Evolutionary conservation across 345 rosid genomes (phyloP).

Genomic region (Citrus inodora): DNA sequence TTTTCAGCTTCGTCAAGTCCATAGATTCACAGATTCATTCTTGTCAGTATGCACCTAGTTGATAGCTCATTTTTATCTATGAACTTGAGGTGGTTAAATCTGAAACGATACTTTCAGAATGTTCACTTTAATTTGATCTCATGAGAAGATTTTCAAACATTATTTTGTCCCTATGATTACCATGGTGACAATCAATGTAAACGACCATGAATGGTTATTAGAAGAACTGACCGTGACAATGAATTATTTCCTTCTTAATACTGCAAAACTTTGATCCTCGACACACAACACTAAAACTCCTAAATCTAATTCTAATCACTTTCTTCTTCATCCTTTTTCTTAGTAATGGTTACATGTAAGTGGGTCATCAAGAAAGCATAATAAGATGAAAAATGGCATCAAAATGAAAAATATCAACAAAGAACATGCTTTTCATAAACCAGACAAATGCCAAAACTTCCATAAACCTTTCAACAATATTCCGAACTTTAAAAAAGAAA

Average conservation of each 20-base stretch:
- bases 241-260: not conserved
- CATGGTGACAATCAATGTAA: not conserved
- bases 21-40: no score
- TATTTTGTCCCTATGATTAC: not conserved
- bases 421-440: not conserved
- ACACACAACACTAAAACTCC: no score
- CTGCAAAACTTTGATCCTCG: not conserved
- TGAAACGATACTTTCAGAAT: not conserved
- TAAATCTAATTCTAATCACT: not conserved
- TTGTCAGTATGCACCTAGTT: no score
- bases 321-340: not conserved
- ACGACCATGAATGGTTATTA: not conserved
- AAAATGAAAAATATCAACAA: not conserved
- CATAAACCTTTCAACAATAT: not conserved
- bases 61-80: not conserved
- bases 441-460: not conserved
- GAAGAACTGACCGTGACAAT: not conserved
- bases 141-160: not conserved
- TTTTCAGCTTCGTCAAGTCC: no score
- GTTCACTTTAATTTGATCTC: no score
- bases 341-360: not conserved
- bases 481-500: not conserved
- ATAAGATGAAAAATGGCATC: not conserved
- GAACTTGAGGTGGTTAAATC: not conserved
- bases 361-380: not conserved